Percentiles rank a stretch among this genome's conserved stretches.
These are phyloP conservation scores for Pinus taeda DNA, from an alignment of 75 land plant species.

Conservation along the genomic window DNA sequence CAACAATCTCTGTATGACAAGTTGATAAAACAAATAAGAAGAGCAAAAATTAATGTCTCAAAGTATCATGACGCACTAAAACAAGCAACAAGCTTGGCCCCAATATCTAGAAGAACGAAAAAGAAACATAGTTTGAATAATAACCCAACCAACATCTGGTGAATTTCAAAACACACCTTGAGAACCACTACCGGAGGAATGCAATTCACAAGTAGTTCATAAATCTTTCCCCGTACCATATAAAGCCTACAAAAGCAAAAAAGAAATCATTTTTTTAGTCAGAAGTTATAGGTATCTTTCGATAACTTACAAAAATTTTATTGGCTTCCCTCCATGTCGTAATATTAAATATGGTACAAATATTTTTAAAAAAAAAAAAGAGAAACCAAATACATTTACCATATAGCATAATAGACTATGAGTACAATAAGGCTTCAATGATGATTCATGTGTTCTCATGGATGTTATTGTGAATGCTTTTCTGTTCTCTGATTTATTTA, in stretches of 20 bases:
- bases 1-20: constrained; percentile 62
- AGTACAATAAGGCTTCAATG: too few relatives aligned
- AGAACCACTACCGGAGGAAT: constrained; percentile 95
- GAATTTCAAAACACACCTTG: constrained; percentile 50
- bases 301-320: too few relatives aligned
- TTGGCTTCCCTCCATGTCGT: too few relatives aligned
- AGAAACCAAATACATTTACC: too few relatives aligned
- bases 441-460: too few relatives aligned
- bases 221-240: constrained; percentile 83
- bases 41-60: neutral
- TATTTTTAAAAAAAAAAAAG: too few relatives aligned
- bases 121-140: neutral
- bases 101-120: neutral
- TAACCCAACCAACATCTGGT: neutral
- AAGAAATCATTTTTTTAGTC: neutral
- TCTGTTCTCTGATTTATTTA: too few relatives aligned
- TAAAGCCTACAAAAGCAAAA: constrained; percentile 58
- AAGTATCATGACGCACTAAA: too few relatives aligned
- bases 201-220: constrained; percentile 93
- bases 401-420: too few relatives aligned
- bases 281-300: too few relatives aligned
- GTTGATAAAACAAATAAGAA: neutral
- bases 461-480: too few relatives aligned
- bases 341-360: too few relatives aligned
- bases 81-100: constrained; percentile 6